Conservation (phyloP, 225 moss, liverwort and hornwort species). For the Sphagnum contortum region DNA sequence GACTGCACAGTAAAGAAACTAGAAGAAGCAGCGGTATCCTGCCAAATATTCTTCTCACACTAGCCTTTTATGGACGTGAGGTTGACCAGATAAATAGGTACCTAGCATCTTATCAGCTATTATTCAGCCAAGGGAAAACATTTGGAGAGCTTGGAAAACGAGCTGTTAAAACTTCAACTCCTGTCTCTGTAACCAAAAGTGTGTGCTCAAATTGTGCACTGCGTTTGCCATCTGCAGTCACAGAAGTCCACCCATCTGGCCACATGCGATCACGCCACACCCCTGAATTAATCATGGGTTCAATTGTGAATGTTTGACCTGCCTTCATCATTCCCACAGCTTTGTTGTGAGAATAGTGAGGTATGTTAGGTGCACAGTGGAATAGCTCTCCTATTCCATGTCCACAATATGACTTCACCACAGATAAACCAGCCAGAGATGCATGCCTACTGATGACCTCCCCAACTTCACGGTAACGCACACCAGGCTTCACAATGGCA, state of each 20-base stretch:
- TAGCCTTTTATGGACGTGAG: too few relatives aligned
- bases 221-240: constrained; percentile 75
- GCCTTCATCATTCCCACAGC: constrained; percentile 99
- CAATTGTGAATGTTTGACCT: constrained; percentile 90
- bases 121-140: constrained; percentile 75
- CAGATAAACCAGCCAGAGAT: constrained; percentile 72
- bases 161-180: constrained; percentile 93
- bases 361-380: constrained; percentile 97
- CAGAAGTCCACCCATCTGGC: constrained; percentile 93
- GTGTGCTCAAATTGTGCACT: constrained; percentile 99
- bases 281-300: constrained; percentile 98
- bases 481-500: constrained; percentile 87
- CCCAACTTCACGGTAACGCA: constrained; percentile 91
- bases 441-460: constrained; percentile 86
- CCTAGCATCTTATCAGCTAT: too few relatives aligned
- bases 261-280: constrained; percentile 88
- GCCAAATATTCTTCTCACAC: too few relatives aligned
- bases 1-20: too few relatives aligned
- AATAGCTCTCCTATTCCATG: constrained; percentile 99
- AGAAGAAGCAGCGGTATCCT: too few relatives aligned
- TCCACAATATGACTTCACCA: constrained; percentile 92
- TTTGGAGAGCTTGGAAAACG: constrained; percentile 72
- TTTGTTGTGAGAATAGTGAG: constrained; percentile 93
- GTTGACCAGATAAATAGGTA: too few relatives aligned
- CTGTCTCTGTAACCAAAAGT: constrained; percentile 82